Evolutionary conservation across 176 grass and related monocot species (phyloP).

Genomic region (Musa schizocarpa): DNA sequence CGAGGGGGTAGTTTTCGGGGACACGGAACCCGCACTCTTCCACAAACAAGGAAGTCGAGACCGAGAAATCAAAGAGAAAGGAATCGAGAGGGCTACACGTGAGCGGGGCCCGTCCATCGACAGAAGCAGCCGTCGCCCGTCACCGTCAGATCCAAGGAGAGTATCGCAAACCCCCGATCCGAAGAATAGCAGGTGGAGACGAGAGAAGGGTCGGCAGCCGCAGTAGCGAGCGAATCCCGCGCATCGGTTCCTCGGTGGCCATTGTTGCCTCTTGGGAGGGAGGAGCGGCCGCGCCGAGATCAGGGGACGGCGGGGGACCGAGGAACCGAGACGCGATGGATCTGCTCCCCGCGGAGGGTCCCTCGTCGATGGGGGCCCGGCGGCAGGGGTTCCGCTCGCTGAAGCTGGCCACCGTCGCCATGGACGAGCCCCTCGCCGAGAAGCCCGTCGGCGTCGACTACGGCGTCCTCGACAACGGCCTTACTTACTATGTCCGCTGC

Average conservation of each 20-base stretch:
- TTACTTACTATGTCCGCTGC: constrained; percentile 87
- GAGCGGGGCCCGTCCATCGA: not conserved
- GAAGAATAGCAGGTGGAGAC: not conserved
- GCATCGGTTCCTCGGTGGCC: not conserved
- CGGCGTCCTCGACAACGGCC: constrained; percentile 74
- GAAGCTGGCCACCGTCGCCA: constrained; percentile 57
- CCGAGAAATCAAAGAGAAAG: not conserved
- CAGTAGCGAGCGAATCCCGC: not conserved
- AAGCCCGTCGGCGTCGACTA: constrained; percentile 73
- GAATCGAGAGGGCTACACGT: not conserved
- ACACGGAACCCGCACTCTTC: no score
- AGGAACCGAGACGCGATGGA: constrained; percentile 38
- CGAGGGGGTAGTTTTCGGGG: no score
- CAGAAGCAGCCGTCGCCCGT: not conserved
- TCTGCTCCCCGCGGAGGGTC: constrained; percentile 55
- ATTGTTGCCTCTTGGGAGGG: not conserved
- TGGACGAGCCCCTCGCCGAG: constrained; percentile 60
- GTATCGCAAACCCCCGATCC: no score
- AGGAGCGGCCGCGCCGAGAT: not conserved
- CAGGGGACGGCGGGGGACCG: not conserved
- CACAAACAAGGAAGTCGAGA: no score
- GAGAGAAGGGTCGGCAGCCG: not conserved
- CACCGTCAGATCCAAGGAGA: not conserved
- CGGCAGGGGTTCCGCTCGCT: constrained; percentile 85
- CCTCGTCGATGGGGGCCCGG: constrained; percentile 34